Conservation (phyloP, 1,139 yeast genomes). For the Petasospora fabianii region DNA sequence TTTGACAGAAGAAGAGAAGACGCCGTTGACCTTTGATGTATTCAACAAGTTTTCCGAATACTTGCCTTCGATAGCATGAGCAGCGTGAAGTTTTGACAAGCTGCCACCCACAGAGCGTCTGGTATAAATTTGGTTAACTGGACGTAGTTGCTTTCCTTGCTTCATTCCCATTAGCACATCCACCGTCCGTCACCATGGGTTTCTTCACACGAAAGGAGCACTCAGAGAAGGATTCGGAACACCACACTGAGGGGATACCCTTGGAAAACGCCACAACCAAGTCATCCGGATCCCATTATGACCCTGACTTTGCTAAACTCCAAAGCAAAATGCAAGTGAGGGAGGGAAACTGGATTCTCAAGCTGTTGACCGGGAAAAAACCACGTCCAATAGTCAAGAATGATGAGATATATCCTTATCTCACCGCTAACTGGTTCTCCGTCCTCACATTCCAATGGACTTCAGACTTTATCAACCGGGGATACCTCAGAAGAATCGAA, state of each 20-base stretch:
- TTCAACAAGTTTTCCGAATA: no score
- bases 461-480: constrained; percentile 36
- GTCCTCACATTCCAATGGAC: constrained; percentile 40
- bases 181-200: neutral
- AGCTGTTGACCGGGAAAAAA: constrained; percentile 13
- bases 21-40: no score
- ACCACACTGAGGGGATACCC: no score
- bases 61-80: no score
- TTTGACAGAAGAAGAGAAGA: no score
- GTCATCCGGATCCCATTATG: neutral
- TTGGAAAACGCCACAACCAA: neutral
- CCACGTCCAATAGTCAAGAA: constrained; percentile 26
- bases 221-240: neutral
- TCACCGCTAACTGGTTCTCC: constrained; percentile 33
- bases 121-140: no score
- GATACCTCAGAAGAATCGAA: constrained; percentile 43
- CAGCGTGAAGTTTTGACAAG: no score
- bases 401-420: constrained; percentile 34
- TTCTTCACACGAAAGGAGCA: constrained; percentile 1
- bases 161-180: no score
- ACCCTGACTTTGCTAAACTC: constrained; percentile 2
- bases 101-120: no score
- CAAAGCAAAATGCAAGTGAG: constrained; percentile 10
- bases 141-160: no score
- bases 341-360: constrained; percentile 9